Evolutionary conservation across 306 rosid genomes (phyloP).

Genomic region (Pyrus communis): DNA sequence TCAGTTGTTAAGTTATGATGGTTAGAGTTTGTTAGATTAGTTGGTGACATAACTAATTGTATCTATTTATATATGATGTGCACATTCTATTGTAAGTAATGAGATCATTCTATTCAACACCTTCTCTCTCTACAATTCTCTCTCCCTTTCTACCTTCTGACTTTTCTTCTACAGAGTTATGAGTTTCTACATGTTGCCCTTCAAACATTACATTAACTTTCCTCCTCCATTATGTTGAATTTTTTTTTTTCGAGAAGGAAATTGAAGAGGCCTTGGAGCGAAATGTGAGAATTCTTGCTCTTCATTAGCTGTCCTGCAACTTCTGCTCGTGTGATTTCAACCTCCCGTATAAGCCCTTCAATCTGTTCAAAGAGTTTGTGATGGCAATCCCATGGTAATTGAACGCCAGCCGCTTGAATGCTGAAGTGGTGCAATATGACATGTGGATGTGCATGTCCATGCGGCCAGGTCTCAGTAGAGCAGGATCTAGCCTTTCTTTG

Average conservation of each 20-base stretch:
- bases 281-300: not conserved
- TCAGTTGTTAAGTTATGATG: too few relatives aligned
- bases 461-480: constrained; percentile 46
- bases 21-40: too few relatives aligned
- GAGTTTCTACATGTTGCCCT: not conserved
- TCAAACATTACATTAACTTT: not conserved
- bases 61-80: too few relatives aligned
- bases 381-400: constrained; percentile 7
- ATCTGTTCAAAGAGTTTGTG: constrained; percentile 34
- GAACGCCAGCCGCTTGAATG: constrained; percentile 27
- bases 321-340: constrained; percentile 45
- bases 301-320: constrained; percentile 37
- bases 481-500: constrained; percentile 39
- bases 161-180: too few relatives aligned
- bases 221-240: not conserved
- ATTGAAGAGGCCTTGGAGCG: not conserved
- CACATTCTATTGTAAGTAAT: too few relatives aligned
- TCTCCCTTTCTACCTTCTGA: too few relatives aligned
- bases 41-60: too few relatives aligned
- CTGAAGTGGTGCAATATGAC: constrained; percentile 32
- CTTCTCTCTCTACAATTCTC: too few relatives aligned
- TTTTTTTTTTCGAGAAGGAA: not conserved
- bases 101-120: too few relatives aligned
- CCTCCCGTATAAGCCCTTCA: constrained; percentile 25
- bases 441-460: constrained; percentile 50